A percentile compares a stretch with the other conserved stretches of the same genome.
Evolutionary conservation across 345 rosid species (phyloP).

Genomic region (Ceriops tagal): DNA sequence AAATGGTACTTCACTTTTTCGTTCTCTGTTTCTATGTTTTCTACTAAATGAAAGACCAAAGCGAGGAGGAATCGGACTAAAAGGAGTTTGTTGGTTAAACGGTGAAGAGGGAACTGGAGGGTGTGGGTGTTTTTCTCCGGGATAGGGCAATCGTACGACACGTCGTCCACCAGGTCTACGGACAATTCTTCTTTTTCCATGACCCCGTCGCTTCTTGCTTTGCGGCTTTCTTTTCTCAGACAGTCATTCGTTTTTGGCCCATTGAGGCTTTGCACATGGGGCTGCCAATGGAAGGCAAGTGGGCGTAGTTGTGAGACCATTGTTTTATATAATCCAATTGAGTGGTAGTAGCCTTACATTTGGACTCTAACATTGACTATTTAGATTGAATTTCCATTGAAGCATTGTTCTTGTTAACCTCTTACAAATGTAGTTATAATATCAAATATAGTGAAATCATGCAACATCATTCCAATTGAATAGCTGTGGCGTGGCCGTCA

Average conservation of each 20-base stretch:
- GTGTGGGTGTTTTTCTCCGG: too few species aligned
- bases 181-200: conserved; percentile 1
- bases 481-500: too few species aligned
- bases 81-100: too few species aligned
- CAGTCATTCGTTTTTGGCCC: background rate
- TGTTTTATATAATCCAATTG: background rate
- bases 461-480: too few species aligned
- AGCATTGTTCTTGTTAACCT: background rate
- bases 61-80: too few species aligned
- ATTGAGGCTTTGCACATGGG: background rate
- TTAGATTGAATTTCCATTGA: background rate
- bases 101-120: too few species aligned
- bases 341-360: background rate
- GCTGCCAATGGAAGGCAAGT: background rate
- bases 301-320: background rate
- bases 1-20: too few species aligned
- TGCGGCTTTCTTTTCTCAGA: background rate
- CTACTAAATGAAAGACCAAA: too few species aligned
- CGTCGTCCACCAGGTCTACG: conserved; percentile 10
- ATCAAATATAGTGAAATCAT: background rate
- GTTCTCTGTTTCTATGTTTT: too few species aligned
- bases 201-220: background rate
- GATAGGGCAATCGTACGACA: too few species aligned
- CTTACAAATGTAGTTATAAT: background rate
- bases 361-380: background rate